A percentile compares a stretch with the other conserved stretches of the same genome.
phyloP scores from a whole-genome alignment of 305 asterid species.

The Fraxinus latifolia region DNA sequence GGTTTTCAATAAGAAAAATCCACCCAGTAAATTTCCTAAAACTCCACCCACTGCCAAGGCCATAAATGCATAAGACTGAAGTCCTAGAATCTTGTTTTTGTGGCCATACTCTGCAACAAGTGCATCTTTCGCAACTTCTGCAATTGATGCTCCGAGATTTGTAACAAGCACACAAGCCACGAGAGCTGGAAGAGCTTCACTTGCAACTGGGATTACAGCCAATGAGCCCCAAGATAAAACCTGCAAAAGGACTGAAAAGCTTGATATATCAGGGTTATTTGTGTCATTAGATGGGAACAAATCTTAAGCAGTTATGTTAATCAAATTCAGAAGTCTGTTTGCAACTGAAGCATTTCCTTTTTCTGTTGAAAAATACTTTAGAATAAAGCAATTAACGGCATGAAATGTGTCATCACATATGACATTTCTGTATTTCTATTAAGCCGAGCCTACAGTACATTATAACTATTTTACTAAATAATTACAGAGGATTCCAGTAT shows the following conservation, averaged over 20 bases:
- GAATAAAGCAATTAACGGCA: background rate
- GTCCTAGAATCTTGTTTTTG: constrained; percentile 46
- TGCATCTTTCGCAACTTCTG: constrained; percentile 85
- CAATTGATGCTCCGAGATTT: constrained; percentile 72
- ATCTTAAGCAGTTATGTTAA: background rate
- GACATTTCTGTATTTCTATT: background rate
- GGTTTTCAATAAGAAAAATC: constrained; percentile 54
- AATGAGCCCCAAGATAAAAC: constrained; percentile 70
- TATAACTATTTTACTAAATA: background rate
- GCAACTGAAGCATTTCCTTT: background rate
- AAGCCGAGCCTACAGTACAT: background rate
- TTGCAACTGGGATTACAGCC: constrained; percentile 58
- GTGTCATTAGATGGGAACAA: background rate
- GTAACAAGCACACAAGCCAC: constrained; percentile 63
- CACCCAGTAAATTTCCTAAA: constrained; percentile 74
- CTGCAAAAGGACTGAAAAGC: constrained; percentile 66
- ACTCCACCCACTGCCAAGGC: constrained; percentile 76
- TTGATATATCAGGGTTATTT: constrained; percentile 25
- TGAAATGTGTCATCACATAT: background rate
- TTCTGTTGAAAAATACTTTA: background rate
- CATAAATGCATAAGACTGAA: constrained; percentile 80
- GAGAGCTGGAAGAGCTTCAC: constrained; percentile 51
- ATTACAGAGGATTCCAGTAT: background rate
- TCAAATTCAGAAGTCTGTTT: constrained; percentile 5
- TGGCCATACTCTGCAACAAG: constrained; percentile 81